Base-by-base conservation (phyloP, 2,329 filamentous ascomycete species). In the Cladosporium oxysporum region DNA sequence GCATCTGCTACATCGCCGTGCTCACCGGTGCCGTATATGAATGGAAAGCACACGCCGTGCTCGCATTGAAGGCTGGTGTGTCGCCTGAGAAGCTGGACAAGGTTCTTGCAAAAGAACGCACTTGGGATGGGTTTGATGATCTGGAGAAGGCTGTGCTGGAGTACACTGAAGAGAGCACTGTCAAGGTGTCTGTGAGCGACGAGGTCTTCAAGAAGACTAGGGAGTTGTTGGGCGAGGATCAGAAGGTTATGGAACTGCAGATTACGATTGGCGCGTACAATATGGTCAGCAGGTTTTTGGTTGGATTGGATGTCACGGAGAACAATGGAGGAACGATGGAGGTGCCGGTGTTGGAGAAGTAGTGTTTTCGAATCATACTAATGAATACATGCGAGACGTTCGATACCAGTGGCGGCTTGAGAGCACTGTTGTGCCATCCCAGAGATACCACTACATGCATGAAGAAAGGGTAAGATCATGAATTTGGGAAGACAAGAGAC, bases 251-350 rank as follows among this genome's bases (percentile, higher is more conserved):
- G 70, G 76, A 78, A 71, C 65, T 78, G 67, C 72, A 69, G 50
- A 76, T 77, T n/a, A 76, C 75, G 1, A 72, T 78, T 2, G 76
- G 71, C 5, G 76, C 73, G 29, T 78, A 78, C 64, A 78, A 78
- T 61, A 78, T 77, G 74, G 76, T 78, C 28, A 76, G 73, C 61
- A 68, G 76, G 50, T 78, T 78, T 63, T 67, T 78, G 67, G 76
- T 77, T 3, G 73, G 71, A n/a, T 67, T 78, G 73, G 75, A 78
- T 68, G 76, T 78, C 16, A 76, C 74, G 44, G 76, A 78, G 69
- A 76, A 72, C 66, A 78, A 78, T 70, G 76, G 74, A 2, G 73
- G 72, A 63, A 68, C 69, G 60, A 76, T 77, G 71, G 70, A 70
- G 58, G 71, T 78, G 73, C 76, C 76, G 10, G 61, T 57, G 11